A percentile compares a stretch with the other conserved stretches of the same genome.
Evolutionary conservation across 192 early-diverging fungal genomes (phyloP).

Genomic region (Coemansia sp.): DNA sequence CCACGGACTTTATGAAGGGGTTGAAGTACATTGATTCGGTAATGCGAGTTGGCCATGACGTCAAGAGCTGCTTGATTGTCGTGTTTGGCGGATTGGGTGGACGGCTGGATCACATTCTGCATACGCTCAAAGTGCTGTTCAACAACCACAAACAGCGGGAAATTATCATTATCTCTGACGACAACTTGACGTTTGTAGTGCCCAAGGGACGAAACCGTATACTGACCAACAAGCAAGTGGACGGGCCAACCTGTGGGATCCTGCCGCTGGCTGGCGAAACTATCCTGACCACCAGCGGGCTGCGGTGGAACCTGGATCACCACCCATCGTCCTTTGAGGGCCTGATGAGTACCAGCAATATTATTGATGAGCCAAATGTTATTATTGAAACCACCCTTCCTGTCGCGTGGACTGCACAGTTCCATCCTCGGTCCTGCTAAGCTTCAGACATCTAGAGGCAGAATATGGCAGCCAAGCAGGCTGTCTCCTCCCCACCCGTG

Average conservation of each 20-base stretch:
- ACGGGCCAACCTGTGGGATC: constrained; percentile 87
- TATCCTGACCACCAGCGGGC: constrained; percentile 66
- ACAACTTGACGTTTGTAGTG: constrained; percentile 66
- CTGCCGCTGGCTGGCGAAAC: constrained; percentile 71
- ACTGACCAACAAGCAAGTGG: constrained; percentile 56
- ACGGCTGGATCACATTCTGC: constrained; percentile 86
- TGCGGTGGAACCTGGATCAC: constrained; percentile 75
- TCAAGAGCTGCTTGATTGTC: constrained; percentile 58
- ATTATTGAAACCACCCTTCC: constrained; percentile 66
- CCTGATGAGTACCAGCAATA: constrained; percentile 84
- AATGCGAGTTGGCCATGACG: constrained; percentile 4
- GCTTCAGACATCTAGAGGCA: constrained; percentile 5
- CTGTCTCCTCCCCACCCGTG: constrained; percentile 49
- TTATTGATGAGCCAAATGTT: constrained; percentile 58
- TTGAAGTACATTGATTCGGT: constrained; percentile 52
- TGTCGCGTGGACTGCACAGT: constrained; percentile 80
- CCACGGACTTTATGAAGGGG: constrained; percentile 91
- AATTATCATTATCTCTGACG: constrained; percentile 66
- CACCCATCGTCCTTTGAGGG: constrained; percentile 64
- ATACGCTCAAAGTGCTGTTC: constrained; percentile 72
- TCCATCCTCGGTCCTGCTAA: constrained; percentile 28
- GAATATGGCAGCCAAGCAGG: constrained; percentile 43
- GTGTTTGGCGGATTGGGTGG: constrained; percentile 82
- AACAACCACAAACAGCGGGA: constrained; percentile 56
- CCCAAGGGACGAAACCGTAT: constrained; percentile 67